Conservation (phyloP, 2,329 filamentous ascomycete genomes). For the Venturia pyrina region DNA sequence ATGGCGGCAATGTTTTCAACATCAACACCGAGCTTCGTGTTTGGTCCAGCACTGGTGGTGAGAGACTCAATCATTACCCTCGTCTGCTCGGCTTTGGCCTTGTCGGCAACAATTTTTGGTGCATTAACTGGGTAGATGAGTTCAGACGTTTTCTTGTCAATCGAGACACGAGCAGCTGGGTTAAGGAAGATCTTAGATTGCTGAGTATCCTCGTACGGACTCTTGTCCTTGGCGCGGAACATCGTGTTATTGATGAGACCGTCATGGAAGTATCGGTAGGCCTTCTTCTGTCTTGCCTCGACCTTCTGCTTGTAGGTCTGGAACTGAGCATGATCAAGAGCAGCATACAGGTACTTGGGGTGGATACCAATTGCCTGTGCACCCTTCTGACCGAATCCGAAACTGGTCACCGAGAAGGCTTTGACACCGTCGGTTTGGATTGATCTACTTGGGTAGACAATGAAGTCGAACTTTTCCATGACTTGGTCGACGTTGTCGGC, state of each 20-base stretch:
- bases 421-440: slow-evolving; percentile 98
- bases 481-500: slow-evolving; percentile 93
- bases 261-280: slow-evolving; percentile 97
- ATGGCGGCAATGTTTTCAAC: slow-evolving; percentile 81
- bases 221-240: slow-evolving; percentile 88
- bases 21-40: slow-evolving; percentile 72
- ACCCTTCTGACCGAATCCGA: slow-evolving; percentile 98
- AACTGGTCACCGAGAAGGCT: slow-evolving; percentile 97
- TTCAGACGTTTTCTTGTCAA: slow-evolving; percentile 78
- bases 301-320: slow-evolving; percentile 78
- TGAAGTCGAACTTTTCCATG: slow-evolving; percentile 97
- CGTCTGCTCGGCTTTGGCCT: slow-evolving; percentile 55
- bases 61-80: slow-evolving; percentile 69
- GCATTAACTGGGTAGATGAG: slow-evolving; percentile 57
- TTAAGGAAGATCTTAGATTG: slow-evolving; percentile 86
- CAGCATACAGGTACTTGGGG: slow-evolving; percentile 88
- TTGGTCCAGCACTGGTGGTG: slow-evolving; percentile 46
- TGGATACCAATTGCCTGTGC: slow-evolving; percentile 95
- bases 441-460: slow-evolving; percentile 88
- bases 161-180: slow-evolving; percentile 73
- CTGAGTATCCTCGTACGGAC: slow-evolving; percentile 83
- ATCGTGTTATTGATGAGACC: slow-evolving; percentile 95
- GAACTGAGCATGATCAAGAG: slow-evolving; percentile 81
- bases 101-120: slow-evolving; percentile 53
- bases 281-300: slow-evolving; percentile 90